Evolutionary conservation across 2,329 filamentous ascomycete species (phyloP).

Genomic region (Penicillium sp.): DNA sequence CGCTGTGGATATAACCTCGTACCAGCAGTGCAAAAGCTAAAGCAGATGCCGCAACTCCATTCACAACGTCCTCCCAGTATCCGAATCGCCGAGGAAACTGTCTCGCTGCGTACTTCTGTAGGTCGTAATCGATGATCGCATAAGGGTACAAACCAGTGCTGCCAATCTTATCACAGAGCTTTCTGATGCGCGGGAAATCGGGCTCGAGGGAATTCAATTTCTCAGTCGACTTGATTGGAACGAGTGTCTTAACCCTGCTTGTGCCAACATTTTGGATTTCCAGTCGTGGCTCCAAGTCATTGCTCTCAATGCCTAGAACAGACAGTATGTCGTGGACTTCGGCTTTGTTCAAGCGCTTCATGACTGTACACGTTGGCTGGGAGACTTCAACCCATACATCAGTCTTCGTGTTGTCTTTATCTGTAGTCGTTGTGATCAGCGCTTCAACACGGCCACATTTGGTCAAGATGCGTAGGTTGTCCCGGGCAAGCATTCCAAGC

Average conservation of each 20-base stretch:
- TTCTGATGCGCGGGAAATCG: background rate
- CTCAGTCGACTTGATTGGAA: constrained; percentile 2
- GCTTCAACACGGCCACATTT: constrained; percentile 7
- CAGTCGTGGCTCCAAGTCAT: background rate
- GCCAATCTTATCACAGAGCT: constrained; percentile 2
- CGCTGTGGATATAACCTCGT: background rate
- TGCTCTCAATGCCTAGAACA: background rate
- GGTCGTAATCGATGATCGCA: background rate
- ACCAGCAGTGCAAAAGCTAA: constrained; percentile 9
- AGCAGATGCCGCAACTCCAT: constrained; percentile 12
- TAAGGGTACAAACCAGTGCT: constrained; percentile 11
- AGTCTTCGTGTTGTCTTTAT: background rate
- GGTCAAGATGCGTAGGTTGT: background rate
- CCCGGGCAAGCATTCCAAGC: background rate
- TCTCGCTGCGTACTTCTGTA: constrained; percentile 11
- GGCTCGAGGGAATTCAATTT: background rate
- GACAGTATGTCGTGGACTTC: background rate
- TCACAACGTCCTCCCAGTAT: constrained; percentile 15
- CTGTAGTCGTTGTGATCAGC: background rate
- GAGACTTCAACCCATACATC: background rate
- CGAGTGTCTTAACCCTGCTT: constrained; percentile 3
- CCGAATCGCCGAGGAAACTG: constrained; percentile 12
- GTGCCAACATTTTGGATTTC: constrained; percentile 5
- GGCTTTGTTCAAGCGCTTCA: background rate
- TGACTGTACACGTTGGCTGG: background rate